phyloP scores from a whole-genome alignment of 257 asterid genomes.

The Solanum paucissectum region DNA sequence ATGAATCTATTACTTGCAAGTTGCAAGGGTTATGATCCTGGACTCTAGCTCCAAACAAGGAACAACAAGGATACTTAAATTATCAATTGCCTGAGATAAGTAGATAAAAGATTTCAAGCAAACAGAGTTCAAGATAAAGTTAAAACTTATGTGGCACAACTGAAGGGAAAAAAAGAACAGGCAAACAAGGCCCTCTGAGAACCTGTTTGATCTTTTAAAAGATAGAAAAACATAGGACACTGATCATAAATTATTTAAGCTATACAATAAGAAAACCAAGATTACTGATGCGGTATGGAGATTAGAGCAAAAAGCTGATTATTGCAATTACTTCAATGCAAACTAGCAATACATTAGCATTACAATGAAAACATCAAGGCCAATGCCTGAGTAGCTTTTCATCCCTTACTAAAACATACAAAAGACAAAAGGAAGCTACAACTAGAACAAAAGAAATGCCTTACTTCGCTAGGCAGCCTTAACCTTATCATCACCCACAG shows the following conservation, averaged over 20 bases:
- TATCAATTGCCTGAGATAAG: neutral
- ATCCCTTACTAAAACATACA: slow-evolving; percentile 24
- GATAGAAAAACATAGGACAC: neutral
- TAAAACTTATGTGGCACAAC: neutral
- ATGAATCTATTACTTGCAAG: neutral
- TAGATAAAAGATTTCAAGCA: neutral
- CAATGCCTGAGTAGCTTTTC: slow-evolving; percentile 24
- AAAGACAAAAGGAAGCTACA: slow-evolving; percentile 26
- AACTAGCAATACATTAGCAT: neutral
- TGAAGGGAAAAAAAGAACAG: neutral
- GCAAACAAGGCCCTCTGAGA: slow-evolving; percentile 2
- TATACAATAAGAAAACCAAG: neutral
- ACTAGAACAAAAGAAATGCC: slow-evolving; percentile 15
- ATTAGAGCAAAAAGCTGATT: slow-evolving; percentile 6
- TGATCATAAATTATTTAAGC: neutral
- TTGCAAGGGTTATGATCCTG: neutral
- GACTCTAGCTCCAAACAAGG: neutral
- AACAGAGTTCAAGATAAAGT: neutral
- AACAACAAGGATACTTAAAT: neutral
- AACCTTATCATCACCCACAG: slow-evolving; percentile 72
- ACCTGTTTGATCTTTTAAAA: neutral
- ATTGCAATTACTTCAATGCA: neutral
- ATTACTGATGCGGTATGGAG: neutral
- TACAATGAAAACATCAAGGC: slow-evolving; percentile 9
- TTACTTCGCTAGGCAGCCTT: slow-evolving; percentile 56